These are phyloP conservation scores for Dentipellis sp. DNA, from an alignment of 768 basidiomycete genomes.

Conservation along the genomic window DNA sequence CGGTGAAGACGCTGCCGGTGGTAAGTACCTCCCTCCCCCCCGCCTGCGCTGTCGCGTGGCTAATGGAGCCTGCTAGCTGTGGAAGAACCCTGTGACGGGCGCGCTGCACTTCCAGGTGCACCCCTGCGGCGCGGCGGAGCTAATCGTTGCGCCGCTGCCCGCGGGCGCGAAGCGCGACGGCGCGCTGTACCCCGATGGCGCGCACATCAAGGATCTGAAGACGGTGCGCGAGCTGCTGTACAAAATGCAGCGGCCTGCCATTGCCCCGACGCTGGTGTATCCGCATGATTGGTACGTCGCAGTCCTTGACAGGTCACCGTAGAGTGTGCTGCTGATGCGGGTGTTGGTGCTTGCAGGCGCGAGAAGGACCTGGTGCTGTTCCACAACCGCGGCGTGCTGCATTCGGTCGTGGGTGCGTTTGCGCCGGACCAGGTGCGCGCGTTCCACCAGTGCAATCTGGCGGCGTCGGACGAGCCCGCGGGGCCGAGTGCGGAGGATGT, in stretches of 20 bases:
- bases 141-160: slow-evolving; percentile 69
- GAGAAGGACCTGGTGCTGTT: slow-evolving; percentile 75
- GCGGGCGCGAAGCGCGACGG: slow-evolving; percentile 44
- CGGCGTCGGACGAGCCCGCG: slow-evolving; percentile 60
- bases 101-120: slow-evolving; percentile 86
- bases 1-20: slow-evolving; percentile 64
- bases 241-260: slow-evolving; percentile 83
- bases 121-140: slow-evolving; percentile 61
- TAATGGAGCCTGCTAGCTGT: slow-evolving; percentile 36
- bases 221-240: slow-evolving; percentile 70
- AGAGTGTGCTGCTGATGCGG: not conserved
- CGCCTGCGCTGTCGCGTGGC: not conserved
- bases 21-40: slow-evolving; percentile 22
- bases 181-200: slow-evolving; percentile 79
- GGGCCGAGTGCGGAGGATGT: slow-evolving; percentile 67
- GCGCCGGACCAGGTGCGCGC: slow-evolving; percentile 55
- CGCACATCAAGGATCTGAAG: slow-evolving; percentile 60
- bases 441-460: slow-evolving; percentile 87
- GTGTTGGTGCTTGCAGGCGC: slow-evolving; percentile 54
- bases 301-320: not conserved
- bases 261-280: slow-evolving; percentile 44
- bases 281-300: slow-evolving; percentile 27
- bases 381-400: slow-evolving; percentile 78
- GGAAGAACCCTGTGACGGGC: slow-evolving; percentile 89
- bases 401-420: slow-evolving; percentile 75